Evolutionary conservation across 2,329 filamentous ascomycete genomes (phyloP).

Genomic region (Epichloe brachyelytri): DNA sequence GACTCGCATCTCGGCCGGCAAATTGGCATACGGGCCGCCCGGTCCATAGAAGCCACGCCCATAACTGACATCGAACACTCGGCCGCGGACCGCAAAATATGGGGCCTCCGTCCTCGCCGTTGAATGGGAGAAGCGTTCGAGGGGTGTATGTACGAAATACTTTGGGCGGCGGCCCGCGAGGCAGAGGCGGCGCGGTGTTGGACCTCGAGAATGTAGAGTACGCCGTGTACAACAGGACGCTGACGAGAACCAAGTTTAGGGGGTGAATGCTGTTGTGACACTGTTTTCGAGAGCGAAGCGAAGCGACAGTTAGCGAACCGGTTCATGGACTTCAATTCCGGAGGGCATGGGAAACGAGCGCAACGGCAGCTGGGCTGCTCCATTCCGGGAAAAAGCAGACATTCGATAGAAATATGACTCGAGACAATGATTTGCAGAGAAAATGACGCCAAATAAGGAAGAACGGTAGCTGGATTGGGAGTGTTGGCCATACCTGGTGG

Average conservation of each 20-base stretch:
- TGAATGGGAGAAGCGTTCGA: slow-evolving; percentile 70
- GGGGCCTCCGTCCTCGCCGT: slow-evolving; percentile 58
- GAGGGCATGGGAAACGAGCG: too few relatives aligned
- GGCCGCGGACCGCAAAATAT: slow-evolving; percentile 86
- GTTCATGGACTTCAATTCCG: too few relatives aligned
- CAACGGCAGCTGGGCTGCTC: too few relatives aligned
- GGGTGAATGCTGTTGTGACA: slow-evolving; percentile 36
- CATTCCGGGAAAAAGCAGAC: too few relatives aligned
- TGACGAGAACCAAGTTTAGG: slow-evolving; percentile 48
- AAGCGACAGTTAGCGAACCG: not conserved
- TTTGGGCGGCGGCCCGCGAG: slow-evolving; percentile 40
- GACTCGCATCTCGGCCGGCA: slow-evolving; percentile 78
- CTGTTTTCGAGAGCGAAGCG: not conserved
- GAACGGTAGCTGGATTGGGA: too few relatives aligned
- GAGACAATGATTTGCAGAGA: too few relatives aligned
- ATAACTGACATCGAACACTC: slow-evolving; percentile 77
- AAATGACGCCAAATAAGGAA: too few relatives aligned
- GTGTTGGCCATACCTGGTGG: slow-evolving; percentile 19
- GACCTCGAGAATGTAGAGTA: slow-evolving; percentile 42
- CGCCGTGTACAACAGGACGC: slow-evolving; percentile 42
- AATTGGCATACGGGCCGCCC: slow-evolving; percentile 89
- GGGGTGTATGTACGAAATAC: slow-evolving; percentile 63
- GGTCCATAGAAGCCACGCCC: slow-evolving; percentile 94
- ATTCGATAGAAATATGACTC: too few relatives aligned
- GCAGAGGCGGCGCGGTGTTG: slow-evolving; percentile 30